Conservation (phyloP, 345 rosid species). For the Dipteronia dyeriana region DNA sequence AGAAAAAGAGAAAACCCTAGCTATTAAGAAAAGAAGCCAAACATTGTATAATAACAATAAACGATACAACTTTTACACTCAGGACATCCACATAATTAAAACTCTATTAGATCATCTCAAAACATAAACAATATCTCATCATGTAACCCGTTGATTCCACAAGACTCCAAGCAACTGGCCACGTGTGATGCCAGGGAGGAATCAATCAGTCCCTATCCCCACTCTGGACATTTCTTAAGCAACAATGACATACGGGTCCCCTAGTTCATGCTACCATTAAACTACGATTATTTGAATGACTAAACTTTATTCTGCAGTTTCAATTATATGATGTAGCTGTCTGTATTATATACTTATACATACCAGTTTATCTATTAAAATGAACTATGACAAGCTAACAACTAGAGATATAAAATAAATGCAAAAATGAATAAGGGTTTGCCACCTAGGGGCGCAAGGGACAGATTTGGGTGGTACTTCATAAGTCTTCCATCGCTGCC, state of each 20-base stretch:
- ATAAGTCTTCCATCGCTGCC: conserved; percentile 34
- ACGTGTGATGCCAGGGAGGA: conserved; percentile 41
- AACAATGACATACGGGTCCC: conserved; percentile 34
- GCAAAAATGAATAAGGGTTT: background rate
- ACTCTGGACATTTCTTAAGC: conserved; percentile 34
- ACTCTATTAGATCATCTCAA: background rate
- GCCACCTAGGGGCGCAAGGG: conserved; percentile 25
- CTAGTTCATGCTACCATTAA: conserved; percentile 8
- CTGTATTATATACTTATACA: background rate
- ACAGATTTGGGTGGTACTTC: conserved; percentile 26
- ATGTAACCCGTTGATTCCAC: conserved; percentile 24
- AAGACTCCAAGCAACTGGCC: conserved; percentile 26
- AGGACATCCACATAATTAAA: background rate
- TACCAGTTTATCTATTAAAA: background rate
- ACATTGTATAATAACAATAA: conserved; percentile 4
- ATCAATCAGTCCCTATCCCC: conserved; percentile 30
- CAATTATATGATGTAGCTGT: background rate
- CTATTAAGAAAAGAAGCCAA: background rate
- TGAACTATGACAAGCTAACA: background rate
- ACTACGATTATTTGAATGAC: background rate
- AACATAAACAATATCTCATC: conserved; percentile 5
- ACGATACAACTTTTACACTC: background rate
- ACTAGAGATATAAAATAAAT: background rate
- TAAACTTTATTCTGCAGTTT: background rate
- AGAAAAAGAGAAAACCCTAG: background rate